A percentile compares a stretch with the other conserved stretches of the same genome.
These are phyloP conservation scores for Eucalyptus pauciflora DNA, from an alignment of 345 rosid species.

Conservation along the genomic window DNA sequence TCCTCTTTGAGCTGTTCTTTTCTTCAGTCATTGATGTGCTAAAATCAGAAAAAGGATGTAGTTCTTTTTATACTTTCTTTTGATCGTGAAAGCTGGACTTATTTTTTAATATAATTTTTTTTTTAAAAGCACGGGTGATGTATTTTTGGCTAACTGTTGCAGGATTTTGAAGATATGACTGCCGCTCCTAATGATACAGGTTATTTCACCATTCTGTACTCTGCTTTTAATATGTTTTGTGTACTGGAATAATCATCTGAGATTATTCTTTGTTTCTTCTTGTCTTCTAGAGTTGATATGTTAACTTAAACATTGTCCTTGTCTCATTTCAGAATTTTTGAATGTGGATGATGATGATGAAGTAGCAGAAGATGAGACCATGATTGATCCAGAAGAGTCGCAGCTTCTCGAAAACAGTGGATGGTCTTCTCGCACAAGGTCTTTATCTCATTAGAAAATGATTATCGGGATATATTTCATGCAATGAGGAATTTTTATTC, in stretches of 20 bases:
- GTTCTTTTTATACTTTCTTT: not conserved
- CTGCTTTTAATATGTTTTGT: not conserved
- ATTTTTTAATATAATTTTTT: not conserved
- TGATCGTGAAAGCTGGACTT: not conserved
- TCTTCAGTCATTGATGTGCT: not conserved
- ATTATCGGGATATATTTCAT: not conserved
- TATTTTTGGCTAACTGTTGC: conserved; percentile 14
- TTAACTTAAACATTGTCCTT: not conserved
- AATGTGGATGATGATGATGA: conserved; percentile 85
- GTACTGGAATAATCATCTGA: not conserved
- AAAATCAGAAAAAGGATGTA: not conserved
- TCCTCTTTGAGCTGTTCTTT: not conserved
- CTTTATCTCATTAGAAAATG: not conserved
- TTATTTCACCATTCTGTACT: not conserved
- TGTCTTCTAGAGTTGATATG: not conserved
- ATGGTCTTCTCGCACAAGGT: conserved; percentile 99
- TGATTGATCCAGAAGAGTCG: conserved; percentile 41
- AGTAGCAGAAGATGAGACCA: conserved; percentile 49
- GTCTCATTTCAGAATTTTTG: conserved; percentile 49
- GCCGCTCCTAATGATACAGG: conserved; percentile 76
- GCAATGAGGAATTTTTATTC: not conserved
- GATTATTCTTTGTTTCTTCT: not conserved
- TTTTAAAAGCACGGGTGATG: not conserved
- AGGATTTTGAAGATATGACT: conserved; percentile 50
- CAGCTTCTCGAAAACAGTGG: conserved; percentile 79